Base-by-base conservation (phyloP, 2,329 filamentous ascomycete species). In the Diaporthe amygdali region DNA sequence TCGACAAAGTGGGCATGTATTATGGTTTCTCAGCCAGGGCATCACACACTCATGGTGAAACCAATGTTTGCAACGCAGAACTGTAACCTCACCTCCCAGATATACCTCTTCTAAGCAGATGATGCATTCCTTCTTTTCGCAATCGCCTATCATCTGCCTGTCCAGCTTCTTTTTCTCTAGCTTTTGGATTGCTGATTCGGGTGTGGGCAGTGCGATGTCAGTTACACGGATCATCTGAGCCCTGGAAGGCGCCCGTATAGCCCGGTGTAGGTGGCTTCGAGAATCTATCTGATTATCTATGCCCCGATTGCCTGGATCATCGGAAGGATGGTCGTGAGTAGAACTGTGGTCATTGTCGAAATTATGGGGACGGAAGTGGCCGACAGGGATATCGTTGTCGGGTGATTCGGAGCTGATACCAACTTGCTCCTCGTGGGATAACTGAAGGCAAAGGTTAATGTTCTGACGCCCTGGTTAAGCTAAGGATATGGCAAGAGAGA, bases 31-130 rank as follows among this genome's bases (percentile, higher is more conserved):
- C 66, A 98, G 83, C 96, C 96, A 98, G 63, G 93, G 86, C 27
- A 90, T 87, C 41, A 96, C 93, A 77, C 96, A 98, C 32, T 89
- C 85, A 71, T 92, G 91, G 78, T 98, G 96, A 80, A 97, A 98
- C 94, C 94, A 97, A 78, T 99, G 96, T 71, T 90, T 92, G 82
- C 96, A 99, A 0, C 95, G 95, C 64, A 99, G 82, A 55, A 92
- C 88, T 0, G 93, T 89, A 6, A 96, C 94, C 78, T 93, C 90
- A 37, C 93, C 91, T 14, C 91, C 93, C 44, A 93, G 78, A 32
- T 89, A 87, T 73, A 97, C 92, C 34, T 93, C 89, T 68, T 98
- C 95, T 85, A 98, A 97, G 82, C 96, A 99, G 71, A 99, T 97
- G 41, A 94, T 95, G 80, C 96, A 99, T 78, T 98, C 95, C 51